phyloP scores from a whole-genome alignment of 2,329 filamentous ascomycete genomes.

The Ceratocystis colombiana region DNA sequence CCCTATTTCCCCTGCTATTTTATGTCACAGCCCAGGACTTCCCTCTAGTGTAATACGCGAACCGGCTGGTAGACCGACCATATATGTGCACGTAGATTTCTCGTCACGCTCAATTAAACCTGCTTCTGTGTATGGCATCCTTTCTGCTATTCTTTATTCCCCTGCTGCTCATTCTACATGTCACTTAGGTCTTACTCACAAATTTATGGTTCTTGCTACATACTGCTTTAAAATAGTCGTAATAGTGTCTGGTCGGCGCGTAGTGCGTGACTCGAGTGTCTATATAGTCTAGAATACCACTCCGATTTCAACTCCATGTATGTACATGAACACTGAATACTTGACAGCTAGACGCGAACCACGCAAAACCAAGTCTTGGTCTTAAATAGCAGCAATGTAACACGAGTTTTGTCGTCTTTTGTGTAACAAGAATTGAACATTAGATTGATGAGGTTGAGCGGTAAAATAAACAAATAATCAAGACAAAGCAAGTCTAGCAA shows the following conservation, averaged over 20 bases:
- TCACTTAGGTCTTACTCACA: not conserved
- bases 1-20: not conserved
- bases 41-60: not conserved
- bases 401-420: too few relatives aligned
- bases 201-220: not conserved
- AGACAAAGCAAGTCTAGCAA: too few relatives aligned
- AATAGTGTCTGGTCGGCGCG: not conserved
- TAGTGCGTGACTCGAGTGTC: not conserved
- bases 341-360: too few relatives aligned
- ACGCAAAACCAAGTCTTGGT: too few relatives aligned
- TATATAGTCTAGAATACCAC: too few relatives aligned
- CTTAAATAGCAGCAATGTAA: too few relatives aligned
- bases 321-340: too few relatives aligned
- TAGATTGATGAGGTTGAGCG: too few relatives aligned
- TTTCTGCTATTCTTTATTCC: not conserved
- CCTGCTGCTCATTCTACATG: not conserved
- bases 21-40: not conserved
- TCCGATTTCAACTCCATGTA: too few relatives aligned
- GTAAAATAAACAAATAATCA: too few relatives aligned
- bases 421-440: too few relatives aligned
- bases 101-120: not conserved
- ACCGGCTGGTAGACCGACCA: not conserved
- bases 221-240: slow-evolving; percentile 18
- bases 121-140: not conserved
- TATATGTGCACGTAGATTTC: not conserved